phyloP scores from a whole-genome alignment of 225 moss, liverwort and hornwort species.

The Polytrichum formosum region DNA sequence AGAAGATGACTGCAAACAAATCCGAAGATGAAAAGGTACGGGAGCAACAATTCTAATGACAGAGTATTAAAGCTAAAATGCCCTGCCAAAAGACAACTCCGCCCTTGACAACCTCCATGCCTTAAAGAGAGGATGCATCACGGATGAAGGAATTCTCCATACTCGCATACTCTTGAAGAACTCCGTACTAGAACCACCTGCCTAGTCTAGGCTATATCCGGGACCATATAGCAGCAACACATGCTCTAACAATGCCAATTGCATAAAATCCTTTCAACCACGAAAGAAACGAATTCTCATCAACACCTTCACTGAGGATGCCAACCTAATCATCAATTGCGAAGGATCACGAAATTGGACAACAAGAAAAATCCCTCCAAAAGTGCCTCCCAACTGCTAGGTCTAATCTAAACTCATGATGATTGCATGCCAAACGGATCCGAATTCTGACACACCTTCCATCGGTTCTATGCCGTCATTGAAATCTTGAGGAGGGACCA shows the following conservation, averaged over 20 bases:
- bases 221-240: too few relatives aligned
- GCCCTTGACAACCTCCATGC: neutral
- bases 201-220: neutral
- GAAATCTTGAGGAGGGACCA: conserved; percentile 96
- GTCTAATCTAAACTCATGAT: neutral
- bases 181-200: neutral
- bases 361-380: neutral
- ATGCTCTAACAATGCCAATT: neutral
- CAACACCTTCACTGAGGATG: neutral
- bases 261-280: neutral
- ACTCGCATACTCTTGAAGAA: neutral
- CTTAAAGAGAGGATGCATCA: neutral
- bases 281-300: neutral
- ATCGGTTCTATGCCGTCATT: conserved; percentile 99
- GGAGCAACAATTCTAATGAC: neutral
- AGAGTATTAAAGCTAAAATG: neutral
- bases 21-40: neutral
- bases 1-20: neutral
- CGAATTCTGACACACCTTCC: conserved; percentile 74
- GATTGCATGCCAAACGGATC: conserved; percentile 1
- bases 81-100: neutral
- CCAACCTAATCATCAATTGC: too few relatives aligned
- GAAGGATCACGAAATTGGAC: too few relatives aligned
- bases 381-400: conserved; percentile 5
- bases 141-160: neutral